These are phyloP conservation scores for Clonostachys byssicola DNA, from an alignment of 2,329 filamentous ascomycete genomes.

Conservation along the genomic window DNA sequence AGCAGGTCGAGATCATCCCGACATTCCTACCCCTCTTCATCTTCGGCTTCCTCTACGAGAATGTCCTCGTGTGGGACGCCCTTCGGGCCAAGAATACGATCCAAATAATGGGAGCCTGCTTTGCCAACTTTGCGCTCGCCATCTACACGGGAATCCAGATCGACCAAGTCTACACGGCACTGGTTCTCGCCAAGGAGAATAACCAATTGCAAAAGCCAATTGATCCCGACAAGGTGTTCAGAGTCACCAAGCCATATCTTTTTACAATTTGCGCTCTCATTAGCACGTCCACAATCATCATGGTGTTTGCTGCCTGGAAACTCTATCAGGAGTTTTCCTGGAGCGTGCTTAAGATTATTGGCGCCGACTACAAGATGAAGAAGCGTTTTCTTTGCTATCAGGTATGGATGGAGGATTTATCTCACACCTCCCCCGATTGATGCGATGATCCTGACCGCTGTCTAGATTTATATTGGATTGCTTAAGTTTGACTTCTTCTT, in stretches of 20 bases:
- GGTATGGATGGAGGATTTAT: conserved; percentile 47
- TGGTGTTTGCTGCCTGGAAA: conserved; percentile 84
- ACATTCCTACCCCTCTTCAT: conserved; percentile 96
- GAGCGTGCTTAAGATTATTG: conserved; percentile 99
- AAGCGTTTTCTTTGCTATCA: conserved; percentile 94
- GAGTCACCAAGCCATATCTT: conserved; percentile 67
- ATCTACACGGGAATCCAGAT: conserved; percentile 92
- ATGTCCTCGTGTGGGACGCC: conserved; percentile 89
- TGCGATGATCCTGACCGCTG: conserved; percentile 7
- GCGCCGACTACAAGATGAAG: conserved; percentile 95
- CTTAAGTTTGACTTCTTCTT: conserved; percentile 99
- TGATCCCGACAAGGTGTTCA: conserved; percentile 54
- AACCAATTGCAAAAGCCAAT: conserved; percentile 35
- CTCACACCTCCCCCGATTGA: conserved; percentile 1
- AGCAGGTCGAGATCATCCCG: conserved; percentile 64
- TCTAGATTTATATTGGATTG: conserved; percentile 90
- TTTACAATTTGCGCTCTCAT: conserved; percentile 84
- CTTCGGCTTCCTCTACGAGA: conserved; percentile 91
- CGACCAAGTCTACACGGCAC: conserved; percentile 79
- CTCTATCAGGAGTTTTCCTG: conserved; percentile 98
- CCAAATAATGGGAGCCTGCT: conserved; percentile 90
- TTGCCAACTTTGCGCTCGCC: conserved; percentile 87
- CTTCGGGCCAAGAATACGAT: conserved; percentile 96
- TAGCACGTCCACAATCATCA: conserved; percentile 65
- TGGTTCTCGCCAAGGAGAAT: conserved; percentile 43